phyloP scores from a whole-genome alignment of 177 flowering plant genomes.

The Tripterygium wilfordii region DNA sequence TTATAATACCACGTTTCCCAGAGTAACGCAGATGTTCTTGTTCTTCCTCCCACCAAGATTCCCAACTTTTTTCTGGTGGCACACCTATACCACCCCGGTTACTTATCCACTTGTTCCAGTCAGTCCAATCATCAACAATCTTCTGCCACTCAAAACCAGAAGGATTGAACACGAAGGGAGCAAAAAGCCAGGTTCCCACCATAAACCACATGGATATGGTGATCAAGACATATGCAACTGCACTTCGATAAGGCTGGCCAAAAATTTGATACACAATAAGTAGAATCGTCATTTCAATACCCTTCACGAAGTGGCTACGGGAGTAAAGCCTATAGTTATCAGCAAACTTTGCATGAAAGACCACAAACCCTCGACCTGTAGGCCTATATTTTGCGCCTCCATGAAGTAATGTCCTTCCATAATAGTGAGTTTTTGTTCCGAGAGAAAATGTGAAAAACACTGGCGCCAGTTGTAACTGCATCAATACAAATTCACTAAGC shows the following conservation, averaged over 20 bases:
- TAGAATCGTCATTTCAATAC: constrained; percentile 84
- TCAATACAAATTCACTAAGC: constrained; percentile 79
- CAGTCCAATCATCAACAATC: constrained; percentile 97
- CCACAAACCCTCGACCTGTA: constrained; percentile 98
- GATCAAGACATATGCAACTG: constrained; percentile 75
- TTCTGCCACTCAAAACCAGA: constrained; percentile 99
- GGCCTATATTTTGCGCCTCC: constrained; percentile 95
- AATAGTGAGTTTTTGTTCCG: constrained; percentile 95
- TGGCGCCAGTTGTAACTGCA: constrained; percentile 94
- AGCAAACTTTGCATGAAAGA: constrained; percentile 97
- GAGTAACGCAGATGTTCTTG: constrained; percentile 86
- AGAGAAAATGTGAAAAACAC: constrained; percentile 97
- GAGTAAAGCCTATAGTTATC: constrained; percentile 93
- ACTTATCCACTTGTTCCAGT: constrained; percentile 95
- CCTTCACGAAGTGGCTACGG: constrained; percentile 97
- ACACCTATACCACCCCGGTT: constrained; percentile 96
- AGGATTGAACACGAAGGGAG: constrained; percentile 96
- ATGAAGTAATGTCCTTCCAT: constrained; percentile 92
- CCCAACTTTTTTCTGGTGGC: constrained; percentile 94
- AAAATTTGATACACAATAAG: constrained; percentile 86
- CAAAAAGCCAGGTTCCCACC: constrained; percentile 99
- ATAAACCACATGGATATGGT: constrained; percentile 97
- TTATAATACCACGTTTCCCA: constrained; percentile 80
- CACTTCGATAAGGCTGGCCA: constrained; percentile 60
- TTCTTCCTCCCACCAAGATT: constrained; percentile 99